Conservation (phyloP, 352 stramenopile species). For the Lagenidium sp. region DNA sequence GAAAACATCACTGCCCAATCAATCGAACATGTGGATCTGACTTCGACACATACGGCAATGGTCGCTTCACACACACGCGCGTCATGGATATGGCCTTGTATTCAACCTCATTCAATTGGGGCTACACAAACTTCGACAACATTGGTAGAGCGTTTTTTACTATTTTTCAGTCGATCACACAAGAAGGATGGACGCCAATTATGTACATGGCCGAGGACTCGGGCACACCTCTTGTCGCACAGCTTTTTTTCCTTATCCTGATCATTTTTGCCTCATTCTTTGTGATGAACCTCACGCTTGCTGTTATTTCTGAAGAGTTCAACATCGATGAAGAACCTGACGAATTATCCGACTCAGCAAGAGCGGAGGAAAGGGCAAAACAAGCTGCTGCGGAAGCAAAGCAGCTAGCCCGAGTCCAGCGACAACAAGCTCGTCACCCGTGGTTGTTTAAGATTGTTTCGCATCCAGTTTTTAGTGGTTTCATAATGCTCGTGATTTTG, state of each 20-base stretch:
- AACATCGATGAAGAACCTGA: constrained; percentile 46
- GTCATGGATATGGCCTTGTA: constrained; percentile 56
- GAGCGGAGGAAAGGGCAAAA: constrained; percentile 26
- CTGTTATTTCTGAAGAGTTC: constrained; percentile 89
- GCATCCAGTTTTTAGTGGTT: constrained; percentile 35
- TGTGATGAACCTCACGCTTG: constrained; percentile 90
- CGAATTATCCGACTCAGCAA: constrained; percentile 4
- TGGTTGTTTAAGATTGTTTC: constrained; percentile 52
- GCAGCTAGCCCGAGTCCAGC: constrained; percentile 19
- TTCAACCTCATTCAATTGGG: constrained; percentile 63
- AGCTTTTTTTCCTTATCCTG: constrained; percentile 85
- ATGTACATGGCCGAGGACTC: constrained; percentile 87
- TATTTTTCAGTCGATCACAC: constrained; percentile 91
- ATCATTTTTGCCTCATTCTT: constrained; percentile 92
- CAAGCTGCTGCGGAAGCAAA: constrained; percentile 20
- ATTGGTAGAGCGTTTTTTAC: constrained; percentile 85
- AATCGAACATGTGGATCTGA: constrained; percentile 48
- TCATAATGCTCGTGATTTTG: constrained; percentile 75
- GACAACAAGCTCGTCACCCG: constrained; percentile 12
- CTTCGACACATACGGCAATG: constrained; percentile 62
- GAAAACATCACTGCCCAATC: constrained; percentile 38
- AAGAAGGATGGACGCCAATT: constrained; percentile 90
- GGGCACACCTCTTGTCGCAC: constrained; percentile 40
- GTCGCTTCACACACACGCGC: constrained; percentile 33
- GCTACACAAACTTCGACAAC: constrained; percentile 92